Evolutionary conservation across 169 alveolate genomes (phyloP).

Genomic region (Plasmodium vivax): DNA sequence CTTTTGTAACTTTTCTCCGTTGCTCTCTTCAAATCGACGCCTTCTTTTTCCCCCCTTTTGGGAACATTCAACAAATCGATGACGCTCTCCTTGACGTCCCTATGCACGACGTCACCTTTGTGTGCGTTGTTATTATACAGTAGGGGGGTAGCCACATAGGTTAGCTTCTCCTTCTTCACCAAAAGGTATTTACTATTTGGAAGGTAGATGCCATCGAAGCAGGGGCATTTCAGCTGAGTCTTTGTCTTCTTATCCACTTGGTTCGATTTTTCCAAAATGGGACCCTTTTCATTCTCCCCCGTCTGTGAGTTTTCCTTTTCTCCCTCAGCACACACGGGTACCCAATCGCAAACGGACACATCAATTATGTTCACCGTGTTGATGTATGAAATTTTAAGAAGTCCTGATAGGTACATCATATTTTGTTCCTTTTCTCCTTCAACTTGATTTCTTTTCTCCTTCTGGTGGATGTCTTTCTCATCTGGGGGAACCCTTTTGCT

Average conservation of each 20-base stretch:
- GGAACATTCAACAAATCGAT: constrained; percentile 55
- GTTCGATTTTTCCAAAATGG: not conserved
- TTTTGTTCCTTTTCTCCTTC: not conserved
- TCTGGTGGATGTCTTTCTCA: not conserved
- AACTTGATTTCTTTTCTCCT: not conserved
- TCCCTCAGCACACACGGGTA: not conserved
- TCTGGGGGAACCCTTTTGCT: not conserved
- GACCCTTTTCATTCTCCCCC: not conserved
- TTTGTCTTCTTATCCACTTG: not conserved
- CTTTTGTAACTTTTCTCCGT: not conserved
- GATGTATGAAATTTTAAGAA: constrained; percentile 50
- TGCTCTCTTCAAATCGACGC: not conserved
- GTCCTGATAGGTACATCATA: constrained; percentile 33
- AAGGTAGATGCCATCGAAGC: constrained; percentile 61
- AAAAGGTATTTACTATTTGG: constrained; percentile 43
- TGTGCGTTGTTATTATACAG: not conserved
- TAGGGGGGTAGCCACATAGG: constrained; percentile 11
- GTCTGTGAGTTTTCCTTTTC: not conserved
- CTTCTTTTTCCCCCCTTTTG: constrained; percentile 13
- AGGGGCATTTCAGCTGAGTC: constrained; percentile 11
- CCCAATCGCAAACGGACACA: constrained; percentile 32
- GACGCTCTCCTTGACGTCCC: constrained; percentile 44
- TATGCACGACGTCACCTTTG: constrained; percentile 24
- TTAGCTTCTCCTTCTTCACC: constrained; percentile 23
- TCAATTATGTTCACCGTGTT: constrained; percentile 59